Base-by-base conservation (phyloP, 2,329 filamentous ascomycete species). In the Phaeosphaeriaceae sp. region DNA sequence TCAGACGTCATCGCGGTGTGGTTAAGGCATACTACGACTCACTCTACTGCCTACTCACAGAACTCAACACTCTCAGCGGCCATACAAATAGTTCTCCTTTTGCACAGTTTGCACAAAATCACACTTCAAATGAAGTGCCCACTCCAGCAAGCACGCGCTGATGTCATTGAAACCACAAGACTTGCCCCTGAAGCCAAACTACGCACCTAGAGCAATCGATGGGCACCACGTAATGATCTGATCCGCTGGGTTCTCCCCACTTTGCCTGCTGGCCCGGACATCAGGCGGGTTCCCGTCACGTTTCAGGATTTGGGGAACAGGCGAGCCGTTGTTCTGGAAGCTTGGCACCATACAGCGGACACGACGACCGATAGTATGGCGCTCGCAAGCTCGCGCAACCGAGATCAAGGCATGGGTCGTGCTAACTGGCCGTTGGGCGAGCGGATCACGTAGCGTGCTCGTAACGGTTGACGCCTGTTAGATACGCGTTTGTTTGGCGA, bases 381-480 rank as follows among this genome's bases (percentile, higher is more conserved):
- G 5, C 26, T 28, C 26, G 9, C 5, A 4, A 28, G 26, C 5
- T 4, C 26, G 26, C 5, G 32, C 46, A 32, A 54, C 13, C 47
- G 47, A 49, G 47, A 28, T 30, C 47, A 19, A 19, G 47, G 47
- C 43, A 23, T n/a, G n/a, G n/a, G n/a, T 23, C 19, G 43, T 49
- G 35, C 48, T 48, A 52, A 23, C 19, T 47, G 13, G 30, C 46
- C 40, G 54, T 40, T 56, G 53, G 61, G 61, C 55, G 63, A 60
- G 59, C 59, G 63, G 60, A 60, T 55, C 53, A 52, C 55, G 57
- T 60, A 64, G 59, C 64, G 59, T 56, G n/a, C 61, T 47, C 24
- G 60, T 59, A 24, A 63, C 47, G 58, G 43, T 42, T 32, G 30
- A 15, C 26, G 61, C 54, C 52, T 55, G 42, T 46, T 46, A 47